phyloP scores from a whole-genome alignment of 352 stramenopile genomes.

The Globisporangium recalcitrans region DNA sequence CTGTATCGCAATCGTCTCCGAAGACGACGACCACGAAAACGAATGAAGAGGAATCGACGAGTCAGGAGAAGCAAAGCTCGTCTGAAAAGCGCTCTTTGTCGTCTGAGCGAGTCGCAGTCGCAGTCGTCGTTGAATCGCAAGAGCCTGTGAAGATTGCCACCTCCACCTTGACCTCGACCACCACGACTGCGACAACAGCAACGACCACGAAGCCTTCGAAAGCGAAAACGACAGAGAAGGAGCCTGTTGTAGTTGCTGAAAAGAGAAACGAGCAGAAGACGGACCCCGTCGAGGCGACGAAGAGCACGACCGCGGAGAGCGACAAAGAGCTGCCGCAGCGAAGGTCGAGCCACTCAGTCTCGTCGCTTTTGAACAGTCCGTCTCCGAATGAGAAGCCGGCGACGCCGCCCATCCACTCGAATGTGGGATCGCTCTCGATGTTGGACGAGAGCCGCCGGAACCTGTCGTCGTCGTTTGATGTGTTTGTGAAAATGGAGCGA shows the following conservation, averaged over 20 bases:
- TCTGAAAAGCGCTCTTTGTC: neutral
- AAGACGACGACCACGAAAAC: neutral
- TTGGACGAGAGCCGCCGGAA: slow-evolving; percentile 21
- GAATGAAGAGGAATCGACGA: slow-evolving; percentile 2
- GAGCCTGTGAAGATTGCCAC: neutral
- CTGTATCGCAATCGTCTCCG: too few species aligned
- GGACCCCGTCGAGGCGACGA: neutral
- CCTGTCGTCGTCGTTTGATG: slow-evolving; percentile 22
- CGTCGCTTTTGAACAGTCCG: slow-evolving; percentile 67
- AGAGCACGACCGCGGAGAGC: neutral
- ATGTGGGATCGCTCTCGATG: slow-evolving; percentile 33
- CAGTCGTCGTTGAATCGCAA: slow-evolving; percentile 2
- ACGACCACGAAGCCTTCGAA: neutral
- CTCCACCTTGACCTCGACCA: neutral
- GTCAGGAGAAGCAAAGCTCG: neutral
- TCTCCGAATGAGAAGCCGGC: slow-evolving; percentile 35
- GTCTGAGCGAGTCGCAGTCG: neutral
- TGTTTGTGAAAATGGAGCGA: slow-evolving; percentile 58
- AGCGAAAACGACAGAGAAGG: neutral
- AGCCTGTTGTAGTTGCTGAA: neutral
- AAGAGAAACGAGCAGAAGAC: neutral
- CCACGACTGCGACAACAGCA: neutral
- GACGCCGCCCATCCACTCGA: slow-evolving; percentile 22
- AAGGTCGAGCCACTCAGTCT: slow-evolving; percentile 54
- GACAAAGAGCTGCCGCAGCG: neutral